Base-by-base conservation (phyloP, 2,329 filamentous ascomycete species). In the Calonectria montana region DNA sequence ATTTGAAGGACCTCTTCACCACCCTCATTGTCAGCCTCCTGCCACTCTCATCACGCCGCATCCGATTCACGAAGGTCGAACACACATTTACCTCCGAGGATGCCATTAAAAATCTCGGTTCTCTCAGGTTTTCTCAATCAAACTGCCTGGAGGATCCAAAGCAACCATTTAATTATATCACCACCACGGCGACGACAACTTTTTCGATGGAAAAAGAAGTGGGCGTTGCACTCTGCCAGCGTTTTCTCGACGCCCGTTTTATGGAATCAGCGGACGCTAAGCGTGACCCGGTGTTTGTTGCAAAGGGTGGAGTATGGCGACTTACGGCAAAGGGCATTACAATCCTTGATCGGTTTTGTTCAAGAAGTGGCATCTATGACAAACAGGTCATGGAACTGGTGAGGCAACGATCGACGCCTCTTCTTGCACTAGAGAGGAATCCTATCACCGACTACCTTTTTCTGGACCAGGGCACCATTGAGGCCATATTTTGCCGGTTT, bases 161-260 rank as follows among this genome's bases (percentile, higher is more conserved):
- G 84, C 96, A 98, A 80, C 94, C 96, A 0, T 95, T 94, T n/a
- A 91, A 96, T 76, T 98, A 98, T 78, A 96, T 98, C 50, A 98
- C 96, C 1, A 98, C 96, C 0, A 98, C 96, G 0, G 98, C 97
- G 0, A 98, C 96, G 0, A 98, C 96, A 0, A 98, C 96, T 2
- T 98, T 98, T 83, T 98, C 96, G 71, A 98, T 98, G 96, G 96
- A 96, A 62, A 97, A 96, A 84, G 96, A 98, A 81, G 98, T 98
- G 95, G 96, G 96, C 37, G 91, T 95, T 69, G 96, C 95, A 4
- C 96, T 98, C 69, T 98, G 96, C 83, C 94, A 97, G 82, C 92
- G 96, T 50, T 98, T 98, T 79, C 89, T 98, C 73, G 96, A 98
- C 79, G 96, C 96, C 66, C 91, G 96, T 69, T 97, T 98, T 83